Evolutionary conservation across 495 filamentous ascomycete species (phyloP).

Genomic region (Penicillium pancosmium): DNA sequence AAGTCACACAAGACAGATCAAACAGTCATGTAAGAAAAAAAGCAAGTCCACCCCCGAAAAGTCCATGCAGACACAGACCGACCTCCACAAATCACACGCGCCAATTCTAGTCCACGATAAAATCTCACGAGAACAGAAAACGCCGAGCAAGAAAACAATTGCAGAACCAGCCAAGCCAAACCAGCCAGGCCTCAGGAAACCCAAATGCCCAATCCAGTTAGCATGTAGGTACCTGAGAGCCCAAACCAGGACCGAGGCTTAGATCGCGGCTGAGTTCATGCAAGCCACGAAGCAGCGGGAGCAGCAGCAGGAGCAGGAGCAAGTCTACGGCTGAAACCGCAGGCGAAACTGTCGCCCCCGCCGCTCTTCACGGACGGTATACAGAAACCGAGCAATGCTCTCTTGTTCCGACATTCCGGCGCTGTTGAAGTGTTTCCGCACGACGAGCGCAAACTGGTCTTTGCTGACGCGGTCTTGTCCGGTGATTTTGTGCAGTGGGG

Average conservation of each 20-base stretch:
- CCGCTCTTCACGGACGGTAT: conserved; percentile 68
- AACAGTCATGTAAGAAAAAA: conserved; percentile 6
- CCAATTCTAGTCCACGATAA: not conserved
- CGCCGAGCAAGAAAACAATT: not conserved
- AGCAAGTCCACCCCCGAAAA: not conserved
- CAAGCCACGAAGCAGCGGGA: conserved; percentile 6
- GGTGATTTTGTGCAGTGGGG: conserved; percentile 36
- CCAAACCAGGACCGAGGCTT: not conserved
- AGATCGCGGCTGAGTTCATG: not conserved
- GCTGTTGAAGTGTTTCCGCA: conserved; percentile 89
- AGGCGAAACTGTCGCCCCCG: conserved; percentile 47
- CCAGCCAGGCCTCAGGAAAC: not conserved
- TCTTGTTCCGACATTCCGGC: conserved; percentile 84
- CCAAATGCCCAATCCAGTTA: no score
- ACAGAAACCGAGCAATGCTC: conserved; percentile 82
- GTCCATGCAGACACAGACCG: not conserved
- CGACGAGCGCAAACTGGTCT: conserved; percentile 77
- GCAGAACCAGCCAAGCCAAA: not conserved
- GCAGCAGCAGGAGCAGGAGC: conserved; percentile 8
- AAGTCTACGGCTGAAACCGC: conserved; percentile 45
- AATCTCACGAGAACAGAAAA: conserved; percentile 7
- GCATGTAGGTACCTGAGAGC: no score
- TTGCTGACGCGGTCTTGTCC: conserved; percentile 66
- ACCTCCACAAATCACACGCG: not conserved
- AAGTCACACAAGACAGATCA: conserved; percentile 12